These are phyloP conservation scores for Osmanthus fragrans DNA, from an alignment of 257 asterid genomes.

Conservation along the genomic window DNA sequence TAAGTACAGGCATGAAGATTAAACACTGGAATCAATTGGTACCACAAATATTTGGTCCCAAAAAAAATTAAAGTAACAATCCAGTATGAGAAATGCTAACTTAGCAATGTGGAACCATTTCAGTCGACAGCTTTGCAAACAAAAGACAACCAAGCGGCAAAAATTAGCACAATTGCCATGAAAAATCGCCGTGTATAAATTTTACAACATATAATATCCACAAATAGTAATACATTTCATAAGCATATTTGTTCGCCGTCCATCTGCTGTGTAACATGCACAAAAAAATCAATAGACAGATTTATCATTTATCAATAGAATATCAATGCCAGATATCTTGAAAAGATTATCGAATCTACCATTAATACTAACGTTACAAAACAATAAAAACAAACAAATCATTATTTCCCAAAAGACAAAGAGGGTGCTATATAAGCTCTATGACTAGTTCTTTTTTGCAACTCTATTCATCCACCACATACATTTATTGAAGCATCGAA, in stretches of 20 bases:
- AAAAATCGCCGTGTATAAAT: no score
- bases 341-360: neutral
- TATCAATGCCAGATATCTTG: neutral
- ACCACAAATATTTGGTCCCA: neutral
- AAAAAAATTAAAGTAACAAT: neutral
- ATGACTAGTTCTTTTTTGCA: neutral
- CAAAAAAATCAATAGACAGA: no score
- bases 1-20: neutral
- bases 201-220: neutral
- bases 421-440: neutral
- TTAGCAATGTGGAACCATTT: no score
- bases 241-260: neutral
- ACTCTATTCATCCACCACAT: neutral
- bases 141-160: neutral
- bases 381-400: neutral
- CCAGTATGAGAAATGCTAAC: neutral
- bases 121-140: no score
- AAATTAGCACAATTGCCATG: neutral
- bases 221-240: neutral
- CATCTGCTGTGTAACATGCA: neutral
- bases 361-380: neutral
- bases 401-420: neutral
- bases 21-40: neutral
- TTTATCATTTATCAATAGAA: no score
- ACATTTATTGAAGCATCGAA: neutral